Conservation (phyloP, 257 asterid genomes). For the Pogostemon cablin region DNA sequence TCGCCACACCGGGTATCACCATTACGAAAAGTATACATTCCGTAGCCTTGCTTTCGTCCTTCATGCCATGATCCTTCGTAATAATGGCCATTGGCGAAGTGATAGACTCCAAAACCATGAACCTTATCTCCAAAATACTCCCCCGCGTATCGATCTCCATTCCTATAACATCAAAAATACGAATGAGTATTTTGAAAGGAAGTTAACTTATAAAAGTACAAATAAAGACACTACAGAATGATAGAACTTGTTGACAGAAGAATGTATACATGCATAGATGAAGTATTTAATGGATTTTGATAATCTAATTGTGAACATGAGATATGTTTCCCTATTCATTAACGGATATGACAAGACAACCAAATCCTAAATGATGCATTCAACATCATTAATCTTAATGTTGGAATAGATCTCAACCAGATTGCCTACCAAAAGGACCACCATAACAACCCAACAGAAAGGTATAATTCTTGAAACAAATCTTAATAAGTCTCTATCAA, state of each 20-base stretch:
- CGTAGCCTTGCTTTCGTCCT: constrained; percentile 79
- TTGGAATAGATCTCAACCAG: background rate
- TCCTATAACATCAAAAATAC: constrained; percentile 45
- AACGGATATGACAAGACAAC: constrained; percentile 22
- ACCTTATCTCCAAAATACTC: constrained; percentile 79
- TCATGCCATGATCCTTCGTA: constrained; percentile 94
- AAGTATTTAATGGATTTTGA: constrained; percentile 29
- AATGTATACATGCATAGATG: constrained; percentile 20
- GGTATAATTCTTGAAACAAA: constrained; percentile 15
- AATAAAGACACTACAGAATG: background rate
- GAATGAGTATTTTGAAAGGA: constrained; percentile 13
- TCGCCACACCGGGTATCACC: constrained; percentile 72
- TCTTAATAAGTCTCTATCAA: constrained; percentile 10
- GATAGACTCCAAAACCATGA: constrained; percentile 83
- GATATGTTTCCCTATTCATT: constrained; percentile 29
- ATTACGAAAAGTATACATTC: constrained; percentile 65
- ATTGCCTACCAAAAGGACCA: constrained; percentile 32
- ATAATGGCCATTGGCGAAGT: constrained; percentile 67
- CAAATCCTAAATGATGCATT: constrained; percentile 13
- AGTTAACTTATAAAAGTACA: background rate
- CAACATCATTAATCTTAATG: constrained; percentile 29
- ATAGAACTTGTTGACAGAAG: too few relatives aligned
- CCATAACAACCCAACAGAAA: constrained; percentile 27
- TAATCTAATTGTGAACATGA: constrained; percentile 12
- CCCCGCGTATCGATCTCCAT: constrained; percentile 77